A percentile compares a stretch with the other conserved stretches of the same genome.
phyloP scores from a whole-genome alignment of 2,329 filamentous ascomycete genomes.

The Pezicula rhizophila region DNA sequence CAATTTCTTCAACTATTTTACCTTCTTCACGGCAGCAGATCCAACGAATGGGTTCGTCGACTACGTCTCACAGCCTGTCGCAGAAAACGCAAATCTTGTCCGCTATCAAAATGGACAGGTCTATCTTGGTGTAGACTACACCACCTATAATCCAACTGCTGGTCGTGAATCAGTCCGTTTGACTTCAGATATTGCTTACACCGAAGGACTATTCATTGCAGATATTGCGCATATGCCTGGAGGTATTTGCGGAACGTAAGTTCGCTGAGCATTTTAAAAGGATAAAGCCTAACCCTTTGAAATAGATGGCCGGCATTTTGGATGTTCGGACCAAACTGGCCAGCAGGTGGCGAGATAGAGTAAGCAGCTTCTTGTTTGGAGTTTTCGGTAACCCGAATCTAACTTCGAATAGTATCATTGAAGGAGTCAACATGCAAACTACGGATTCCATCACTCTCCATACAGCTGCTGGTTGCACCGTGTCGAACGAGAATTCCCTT shows the following conservation, averaged over 20 bases:
- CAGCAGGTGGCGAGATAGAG: constrained; percentile 52
- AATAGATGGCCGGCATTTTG: constrained; percentile 65
- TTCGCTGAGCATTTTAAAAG: not conserved
- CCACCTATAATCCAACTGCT: constrained; percentile 43
- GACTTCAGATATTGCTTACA: constrained; percentile 57
- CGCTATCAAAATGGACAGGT: constrained; percentile 49
- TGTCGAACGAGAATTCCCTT: constrained; percentile 34
- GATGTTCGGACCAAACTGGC: constrained; percentile 54
- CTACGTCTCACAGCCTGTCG: constrained; percentile 47
- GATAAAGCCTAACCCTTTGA: not conserved
- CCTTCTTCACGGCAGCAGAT: constrained; percentile 47
- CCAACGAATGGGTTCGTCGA: constrained; percentile 62
- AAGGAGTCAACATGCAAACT: constrained; percentile 59
- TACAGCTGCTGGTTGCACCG: constrained; percentile 42
- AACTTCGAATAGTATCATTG: constrained; percentile 55
- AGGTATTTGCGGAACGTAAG: constrained; percentile 52
- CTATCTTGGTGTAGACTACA: constrained; percentile 64
- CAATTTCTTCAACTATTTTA: constrained; percentile 41
- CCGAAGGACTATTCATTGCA: constrained; percentile 62
- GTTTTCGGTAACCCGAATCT: not conserved
- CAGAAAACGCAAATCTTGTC: constrained; percentile 50
- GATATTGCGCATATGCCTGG: constrained; percentile 70
- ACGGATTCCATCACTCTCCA: constrained; percentile 58
- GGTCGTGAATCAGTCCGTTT: constrained; percentile 59
- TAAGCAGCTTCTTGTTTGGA: not conserved